Evolutionary conservation across 2,329 filamentous ascomycete genomes (phyloP).

Genomic region (Colletotrichum lini): DNA sequence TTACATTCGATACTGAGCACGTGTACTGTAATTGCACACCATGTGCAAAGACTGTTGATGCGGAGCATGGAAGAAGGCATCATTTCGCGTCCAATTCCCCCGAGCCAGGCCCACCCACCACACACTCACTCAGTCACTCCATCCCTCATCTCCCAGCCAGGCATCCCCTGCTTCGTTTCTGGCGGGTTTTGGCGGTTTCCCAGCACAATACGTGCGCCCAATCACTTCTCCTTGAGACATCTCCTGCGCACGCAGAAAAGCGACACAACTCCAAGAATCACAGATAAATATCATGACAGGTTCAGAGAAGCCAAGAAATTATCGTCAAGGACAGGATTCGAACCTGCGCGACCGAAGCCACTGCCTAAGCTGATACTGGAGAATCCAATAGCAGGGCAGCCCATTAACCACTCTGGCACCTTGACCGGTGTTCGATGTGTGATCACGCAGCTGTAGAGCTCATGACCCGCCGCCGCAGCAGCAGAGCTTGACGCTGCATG

Average conservation of each 20-base stretch:
- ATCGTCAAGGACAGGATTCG: constrained; percentile 40
- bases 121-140: too few relatives aligned
- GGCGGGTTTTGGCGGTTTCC: too few relatives aligned
- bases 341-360: too few relatives aligned
- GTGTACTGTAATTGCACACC: too few relatives aligned
- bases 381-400: constrained; percentile 37
- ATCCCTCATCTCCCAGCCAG: not conserved
- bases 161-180: not conserved
- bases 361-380: constrained; percentile 17
- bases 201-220: too few relatives aligned
- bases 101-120: not conserved
- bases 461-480: too few relatives aligned
- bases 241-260: not conserved
- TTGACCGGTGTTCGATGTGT: constrained; percentile 6
- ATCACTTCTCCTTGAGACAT: not conserved
- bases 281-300: too few relatives aligned
- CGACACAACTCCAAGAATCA: not conserved
- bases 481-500: not conserved
- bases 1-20: too few relatives aligned
- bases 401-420: constrained; percentile 43
- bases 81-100: not conserved
- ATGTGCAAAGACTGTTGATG: not conserved
- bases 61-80: not conserved
- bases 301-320: rapidly evolving
- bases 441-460: rapidly evolving